Conservation (phyloP, 2,329 filamentous ascomycete species). For the Botrytis porri region DNA sequence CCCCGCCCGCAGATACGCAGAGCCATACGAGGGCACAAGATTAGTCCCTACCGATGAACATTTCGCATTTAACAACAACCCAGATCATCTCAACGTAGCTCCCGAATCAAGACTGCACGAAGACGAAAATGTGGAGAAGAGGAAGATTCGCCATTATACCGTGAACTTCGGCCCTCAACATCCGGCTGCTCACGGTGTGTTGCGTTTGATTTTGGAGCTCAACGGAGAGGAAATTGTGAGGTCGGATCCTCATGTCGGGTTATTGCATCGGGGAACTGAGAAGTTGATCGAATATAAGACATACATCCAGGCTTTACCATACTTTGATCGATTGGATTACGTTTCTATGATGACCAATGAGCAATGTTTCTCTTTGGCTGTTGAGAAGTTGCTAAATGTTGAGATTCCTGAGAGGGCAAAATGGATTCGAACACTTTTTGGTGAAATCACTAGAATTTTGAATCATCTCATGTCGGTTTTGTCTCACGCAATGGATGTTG, state of each 20-base stretch:
- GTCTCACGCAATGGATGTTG: conserved; percentile 98
- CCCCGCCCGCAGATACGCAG: conserved; percentile 59
- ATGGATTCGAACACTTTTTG: conserved; percentile 94
- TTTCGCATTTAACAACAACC: conserved; percentile 55
- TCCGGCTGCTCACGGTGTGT: conserved; percentile 95
- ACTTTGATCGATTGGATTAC: conserved; percentile 98
- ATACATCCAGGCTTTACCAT: conserved; percentile 94
- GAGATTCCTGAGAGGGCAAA: conserved; percentile 95
- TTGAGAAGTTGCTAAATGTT: conserved; percentile 96
- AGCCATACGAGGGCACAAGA: conserved; percentile 50
- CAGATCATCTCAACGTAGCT: conserved; percentile 30
- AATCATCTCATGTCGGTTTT: conserved; percentile 98
- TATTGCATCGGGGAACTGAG: conserved; percentile 95
- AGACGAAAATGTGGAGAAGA: conserved; percentile 49
- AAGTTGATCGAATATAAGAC: conserved; percentile 99
- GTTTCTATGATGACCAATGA: conserved; percentile 99
- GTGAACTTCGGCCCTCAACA: conserved; percentile 99
- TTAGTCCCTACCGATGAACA: conserved; percentile 59
- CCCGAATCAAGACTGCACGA: conserved; percentile 43
- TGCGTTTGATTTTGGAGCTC: conserved; percentile 94
- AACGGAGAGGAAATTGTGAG: conserved; percentile 97
- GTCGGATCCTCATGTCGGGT: conserved; percentile 92
- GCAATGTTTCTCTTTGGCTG: conserved; percentile 91
- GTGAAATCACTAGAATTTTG: conserved; percentile 86
- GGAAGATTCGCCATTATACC: conserved; percentile 97